A percentile compares a stretch with the other conserved stretches of the same genome.
These are phyloP conservation scores for Croton laevigatus DNA, from an alignment of 441 rosid genomes.

Conservation along the genomic window DNA sequence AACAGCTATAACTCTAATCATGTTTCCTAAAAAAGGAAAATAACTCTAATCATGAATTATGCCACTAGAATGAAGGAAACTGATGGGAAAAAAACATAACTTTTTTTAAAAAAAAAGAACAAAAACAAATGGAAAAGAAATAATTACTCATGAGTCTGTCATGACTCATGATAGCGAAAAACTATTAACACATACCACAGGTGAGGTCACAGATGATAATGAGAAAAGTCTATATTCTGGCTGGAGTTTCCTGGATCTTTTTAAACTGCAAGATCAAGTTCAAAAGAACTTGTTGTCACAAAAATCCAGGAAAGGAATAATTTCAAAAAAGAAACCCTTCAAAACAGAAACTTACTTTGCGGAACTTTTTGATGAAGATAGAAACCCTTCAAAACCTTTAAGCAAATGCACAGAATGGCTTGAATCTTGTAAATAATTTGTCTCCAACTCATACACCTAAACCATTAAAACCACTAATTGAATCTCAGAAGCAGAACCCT, in stretches of 20 bases:
- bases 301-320: slow-evolving; percentile 14
- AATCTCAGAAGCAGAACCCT: neutral
- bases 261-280: slow-evolving; percentile 53
- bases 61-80: neutral
- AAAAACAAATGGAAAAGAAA: neutral
- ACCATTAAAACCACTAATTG: neutral
- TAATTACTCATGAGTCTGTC: too few species aligned
- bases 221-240: slow-evolving; percentile 91
- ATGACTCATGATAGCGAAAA: slow-evolving; percentile 7
- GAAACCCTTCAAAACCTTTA: slow-evolving; percentile 86
- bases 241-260: slow-evolving; percentile 87
- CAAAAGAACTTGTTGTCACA: slow-evolving; percentile 10
- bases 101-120: neutral
- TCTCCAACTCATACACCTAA: slow-evolving; percentile 90
- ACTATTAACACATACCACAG: slow-evolving; percentile 54
- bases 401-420: slow-evolving; percentile 76
- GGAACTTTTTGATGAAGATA: slow-evolving; percentile 71
- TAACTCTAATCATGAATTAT: too few species aligned
- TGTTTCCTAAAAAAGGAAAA: too few species aligned
- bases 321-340: slow-evolving; percentile 10
- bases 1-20: neutral
- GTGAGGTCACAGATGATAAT: slow-evolving; percentile 83
- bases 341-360: slow-evolving; percentile 39
- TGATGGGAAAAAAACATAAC: too few species aligned
- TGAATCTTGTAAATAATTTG: slow-evolving; percentile 86